Conservation (phyloP, 192 early-diverging fungal genomes). For the Umbelopsis sp. region DNA sequence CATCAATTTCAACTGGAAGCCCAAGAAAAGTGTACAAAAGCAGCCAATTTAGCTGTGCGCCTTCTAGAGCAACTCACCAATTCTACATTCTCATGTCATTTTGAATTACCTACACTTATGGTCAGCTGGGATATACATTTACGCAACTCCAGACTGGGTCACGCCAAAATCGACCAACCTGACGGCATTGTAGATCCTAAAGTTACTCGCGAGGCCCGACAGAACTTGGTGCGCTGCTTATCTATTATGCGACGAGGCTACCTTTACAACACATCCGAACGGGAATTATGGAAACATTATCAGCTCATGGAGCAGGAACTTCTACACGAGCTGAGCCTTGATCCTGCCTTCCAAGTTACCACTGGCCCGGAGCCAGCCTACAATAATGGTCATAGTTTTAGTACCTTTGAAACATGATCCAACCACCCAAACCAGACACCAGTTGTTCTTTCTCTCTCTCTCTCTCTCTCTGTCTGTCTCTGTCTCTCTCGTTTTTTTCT, state of each 20-base stretch:
- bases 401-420: no score
- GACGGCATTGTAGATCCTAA: background rate
- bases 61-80: slow-evolving; percentile 5
- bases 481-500: no score
- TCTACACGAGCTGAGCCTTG: background rate
- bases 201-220: background rate
- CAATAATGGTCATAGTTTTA: background rate
- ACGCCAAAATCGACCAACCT: background rate
- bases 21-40: background rate
- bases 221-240: slow-evolving; percentile 21
- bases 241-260: slow-evolving; percentile 16
- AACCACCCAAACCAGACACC: no score
- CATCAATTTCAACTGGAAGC: background rate
- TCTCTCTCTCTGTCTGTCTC: no score
- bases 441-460: no score
- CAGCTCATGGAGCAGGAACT: slow-evolving; percentile 22
- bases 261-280: slow-evolving; percentile 23
- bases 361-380: background rate
- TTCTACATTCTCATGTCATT: background rate
- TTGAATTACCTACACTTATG: background rate
- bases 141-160: slow-evolving; percentile 4
- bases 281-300: slow-evolving; percentile 25
- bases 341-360: background rate
- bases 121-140: background rate
- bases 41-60: background rate